Evolutionary conservation across 2,329 filamentous ascomycete genomes (phyloP), one percentile per base, ranked within the genome.

Genomic region (Graphilbum fragrans): DNA sequence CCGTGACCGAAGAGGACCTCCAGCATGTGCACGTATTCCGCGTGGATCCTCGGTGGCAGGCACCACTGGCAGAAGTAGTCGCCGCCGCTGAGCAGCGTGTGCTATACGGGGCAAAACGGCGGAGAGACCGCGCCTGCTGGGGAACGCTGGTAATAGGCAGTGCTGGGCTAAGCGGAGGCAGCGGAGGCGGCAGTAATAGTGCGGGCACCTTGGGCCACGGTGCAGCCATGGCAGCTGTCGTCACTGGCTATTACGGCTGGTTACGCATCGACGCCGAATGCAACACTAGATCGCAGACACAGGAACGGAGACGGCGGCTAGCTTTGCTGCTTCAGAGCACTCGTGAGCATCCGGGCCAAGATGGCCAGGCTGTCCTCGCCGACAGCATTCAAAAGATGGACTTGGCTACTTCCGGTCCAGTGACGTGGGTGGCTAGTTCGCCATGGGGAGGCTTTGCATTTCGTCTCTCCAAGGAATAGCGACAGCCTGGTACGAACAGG

Each of bases 91-190:
- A 67, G 38, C 50, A 58, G 34, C 66, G 64, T 51, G 70, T 76
- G 60, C 55, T 76, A 5, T 77, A 77, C 53, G 61, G 63, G 3
- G 44, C 52, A 7, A 61, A 63, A 45, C 52, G 50, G 31, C 74
- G 68, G 46, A 58, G 60, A 5, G 55, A 50, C 21, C 63, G 73
- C 4, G 62, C 66, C 45, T 74, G 67, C 65, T 77, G 74, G 73
- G 73, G 74, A n/a, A 73, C 69, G 2, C 49, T 77, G 21, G 64
- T 77, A 5, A 49, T 76, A 32, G 70, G 69, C 10, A 63, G 63
- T 1, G 48, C 54, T n/a, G 44, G 37, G 2, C 18, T 32, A 3
- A 27, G 23, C 5, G 36, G 22, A 55, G 55, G 5, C 54, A 12
- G 55, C 52, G 21, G 41, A 20, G 40, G 38, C 35, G 47, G 49